Base-by-base conservation (phyloP, 148 eudicot genomes). In the Fagopyrum esculentum region DNA sequence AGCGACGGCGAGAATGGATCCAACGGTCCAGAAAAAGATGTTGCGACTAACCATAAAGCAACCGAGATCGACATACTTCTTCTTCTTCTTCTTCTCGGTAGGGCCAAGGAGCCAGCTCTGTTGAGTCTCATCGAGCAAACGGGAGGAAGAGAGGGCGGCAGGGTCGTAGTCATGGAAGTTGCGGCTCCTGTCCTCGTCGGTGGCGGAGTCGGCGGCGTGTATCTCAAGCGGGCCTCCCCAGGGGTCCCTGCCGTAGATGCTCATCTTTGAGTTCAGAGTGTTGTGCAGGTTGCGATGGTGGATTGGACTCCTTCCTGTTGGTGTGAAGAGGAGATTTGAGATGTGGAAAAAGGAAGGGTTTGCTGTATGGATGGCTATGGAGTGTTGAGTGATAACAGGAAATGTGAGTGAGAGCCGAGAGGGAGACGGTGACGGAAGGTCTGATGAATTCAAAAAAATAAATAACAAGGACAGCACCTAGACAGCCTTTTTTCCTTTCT, bases 171-270 rank as follows among this genome's bases (percentile, higher is more conserved):
- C 97, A 55, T 90, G 86, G 6, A 94, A 80, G 80, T 91, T 92
- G 45, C 97, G 54, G 81, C 99, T 95, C 35, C 99, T 83, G 17
- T 95, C 99, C 49, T 95, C 99, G 83, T 95, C 97, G 2, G 99
- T 95, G 0, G 97, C 96, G 0, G 97, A 92, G 72, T 92, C 97
- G 8, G 90, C 89, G 4, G 95, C 84, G 60, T 82, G 54, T 0
- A 95, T 95, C 75, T 95, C 99, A 64, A 95, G 76, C 8, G 99
- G 84, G 2, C 99, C 99, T 0, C 99, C 99, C 99, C 99, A 95
- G 10, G 99, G 99, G 79, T 95, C 99, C 63, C 99, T 66, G 0
- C 97, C 99, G 82, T 88, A 95, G 96, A 95, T 95, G 45, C 81
- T 84, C 71, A 78, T 77, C 5, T 5, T 19, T 8, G 2, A 35